A percentile compares a stretch with the other conserved stretches of the same genome.
These are phyloP conservation scores for Chlamydomonas eustigma DNA, from an alignment of 139 green algal genomes.

Conservation along the genomic window DNA sequence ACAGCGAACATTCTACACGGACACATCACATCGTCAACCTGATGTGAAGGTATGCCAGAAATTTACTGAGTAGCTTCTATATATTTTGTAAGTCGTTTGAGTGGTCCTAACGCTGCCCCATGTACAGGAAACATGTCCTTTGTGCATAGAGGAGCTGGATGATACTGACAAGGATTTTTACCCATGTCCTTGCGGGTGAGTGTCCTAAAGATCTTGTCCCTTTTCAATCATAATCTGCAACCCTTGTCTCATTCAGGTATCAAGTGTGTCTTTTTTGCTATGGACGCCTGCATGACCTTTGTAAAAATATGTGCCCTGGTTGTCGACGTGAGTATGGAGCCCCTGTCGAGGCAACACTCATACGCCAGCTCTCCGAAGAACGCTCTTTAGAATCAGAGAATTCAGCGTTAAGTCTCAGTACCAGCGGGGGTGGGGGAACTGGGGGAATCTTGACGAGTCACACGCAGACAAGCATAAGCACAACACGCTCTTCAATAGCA, in stretches of 20 bases:
- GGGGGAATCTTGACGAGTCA: not conserved
- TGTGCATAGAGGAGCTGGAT: slow-evolving; percentile 57
- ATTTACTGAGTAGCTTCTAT: too few species aligned
- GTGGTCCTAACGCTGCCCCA: not conserved
- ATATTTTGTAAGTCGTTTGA: too few species aligned
- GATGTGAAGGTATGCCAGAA: slow-evolving; percentile 1
- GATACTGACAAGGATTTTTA: slow-evolving; percentile 48
- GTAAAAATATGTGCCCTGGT: slow-evolving; percentile 42
- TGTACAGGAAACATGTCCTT: slow-evolving; percentile 33
- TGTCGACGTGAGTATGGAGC: slow-evolving; percentile 44
- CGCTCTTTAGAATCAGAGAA: too few species aligned
- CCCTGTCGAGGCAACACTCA: not conserved
- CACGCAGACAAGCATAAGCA: not conserved
- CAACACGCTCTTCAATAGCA: slow-evolving; percentile 5
- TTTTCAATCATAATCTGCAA: too few species aligned
- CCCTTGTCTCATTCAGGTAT: not conserved
- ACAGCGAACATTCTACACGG: not conserved
- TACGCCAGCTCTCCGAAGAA: not conserved
- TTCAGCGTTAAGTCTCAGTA: not conserved
- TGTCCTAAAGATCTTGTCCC: not conserved
- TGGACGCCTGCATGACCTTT: slow-evolving; percentile 46
- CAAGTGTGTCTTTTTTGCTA: slow-evolving; percentile 42
- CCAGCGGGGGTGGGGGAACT: not conserved
- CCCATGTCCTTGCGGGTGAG: slow-evolving; percentile 55
- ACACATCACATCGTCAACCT: not conserved